phyloP scores from a whole-genome alignment of 306 rosid species.

The Ormosia semicastrata region DNA sequence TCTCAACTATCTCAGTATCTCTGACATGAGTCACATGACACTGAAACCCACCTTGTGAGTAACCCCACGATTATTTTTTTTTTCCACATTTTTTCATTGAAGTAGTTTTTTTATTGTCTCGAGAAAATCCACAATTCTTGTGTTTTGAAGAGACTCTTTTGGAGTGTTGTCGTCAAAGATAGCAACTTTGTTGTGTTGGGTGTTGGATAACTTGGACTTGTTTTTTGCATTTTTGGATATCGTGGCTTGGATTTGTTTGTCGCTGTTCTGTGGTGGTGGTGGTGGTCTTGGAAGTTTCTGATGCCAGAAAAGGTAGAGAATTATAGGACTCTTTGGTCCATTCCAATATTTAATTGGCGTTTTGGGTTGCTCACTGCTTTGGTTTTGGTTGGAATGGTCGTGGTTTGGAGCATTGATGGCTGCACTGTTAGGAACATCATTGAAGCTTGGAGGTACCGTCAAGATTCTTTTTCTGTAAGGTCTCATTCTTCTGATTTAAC shows the following conservation, averaged over 20 bases:
- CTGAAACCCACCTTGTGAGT: conserved; percentile 20
- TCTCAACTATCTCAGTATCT: conserved; percentile 12
- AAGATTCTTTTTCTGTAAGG: conserved; percentile 39
- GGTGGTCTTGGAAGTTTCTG: conserved; percentile 26
- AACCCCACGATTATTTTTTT: background rate
- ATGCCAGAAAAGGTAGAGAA: conserved; percentile 69
- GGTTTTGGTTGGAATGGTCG: conserved; percentile 55
- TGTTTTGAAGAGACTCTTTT: conserved; percentile 6
- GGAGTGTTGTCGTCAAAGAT: conserved; percentile 27
- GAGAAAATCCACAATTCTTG: background rate
- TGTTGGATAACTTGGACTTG: background rate
- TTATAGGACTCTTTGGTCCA: conserved; percentile 37
- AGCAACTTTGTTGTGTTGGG: conserved; percentile 10
- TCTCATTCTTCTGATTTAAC: conserved; percentile 39
- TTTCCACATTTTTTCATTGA: background rate
- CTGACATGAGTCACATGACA: background rate
- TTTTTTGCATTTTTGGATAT: background rate
- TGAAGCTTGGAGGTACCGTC: conserved; percentile 53
- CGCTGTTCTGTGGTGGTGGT: background rate
- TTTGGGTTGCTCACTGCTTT: conserved; percentile 54
- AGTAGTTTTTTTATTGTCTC: background rate
- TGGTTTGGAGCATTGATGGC: conserved; percentile 73
- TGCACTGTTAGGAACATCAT: conserved; percentile 48
- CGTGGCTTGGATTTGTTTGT: conserved; percentile 31
- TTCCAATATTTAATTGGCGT: conserved; percentile 59